Conservation (phyloP, 176 grass and related monocot genomes). For the Oryza meridionalis region DNA sequence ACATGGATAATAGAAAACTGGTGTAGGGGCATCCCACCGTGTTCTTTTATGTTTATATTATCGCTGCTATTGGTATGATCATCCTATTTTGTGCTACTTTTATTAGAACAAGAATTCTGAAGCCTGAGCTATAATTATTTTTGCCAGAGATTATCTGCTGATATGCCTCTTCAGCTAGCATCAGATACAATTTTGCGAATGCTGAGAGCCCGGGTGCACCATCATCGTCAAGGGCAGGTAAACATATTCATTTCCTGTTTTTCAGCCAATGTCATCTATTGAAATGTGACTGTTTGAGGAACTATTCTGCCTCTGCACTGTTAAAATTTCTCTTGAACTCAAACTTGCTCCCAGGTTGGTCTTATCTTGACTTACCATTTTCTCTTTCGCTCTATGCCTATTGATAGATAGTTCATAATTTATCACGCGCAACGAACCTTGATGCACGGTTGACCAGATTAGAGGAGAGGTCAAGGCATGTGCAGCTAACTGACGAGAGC, state of each 20-base stretch:
- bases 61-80: neutral
- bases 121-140: conserved; percentile 25
- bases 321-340: conserved; percentile 5
- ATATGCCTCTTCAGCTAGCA: conserved; percentile 95
- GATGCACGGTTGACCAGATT: conserved; percentile 78
- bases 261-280: neutral
- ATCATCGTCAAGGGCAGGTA: conserved; percentile 94
- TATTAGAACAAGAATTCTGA: conserved; percentile 26
- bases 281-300: neutral
- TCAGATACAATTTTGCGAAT: conserved; percentile 90
- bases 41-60: neutral
- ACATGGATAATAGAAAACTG: neutral
- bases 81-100: neutral
- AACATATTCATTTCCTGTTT: neutral
- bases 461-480: conserved; percentile 96
- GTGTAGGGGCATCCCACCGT: neutral
- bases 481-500: conserved; percentile 93
- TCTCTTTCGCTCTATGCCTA: conserved; percentile 13
- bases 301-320: neutral
- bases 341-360: conserved; percentile 9
- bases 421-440: conserved; percentile 81
- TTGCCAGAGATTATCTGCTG: conserved; percentile 83
- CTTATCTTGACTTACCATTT: neutral
- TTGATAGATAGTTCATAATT: conserved; percentile 80
- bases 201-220: conserved; percentile 91